A percentile compares a stretch with the other conserved stretches of the same genome.
Conservation (phyloP, 257 asterid species). For the Ophiorrhiza pumila region DNA sequence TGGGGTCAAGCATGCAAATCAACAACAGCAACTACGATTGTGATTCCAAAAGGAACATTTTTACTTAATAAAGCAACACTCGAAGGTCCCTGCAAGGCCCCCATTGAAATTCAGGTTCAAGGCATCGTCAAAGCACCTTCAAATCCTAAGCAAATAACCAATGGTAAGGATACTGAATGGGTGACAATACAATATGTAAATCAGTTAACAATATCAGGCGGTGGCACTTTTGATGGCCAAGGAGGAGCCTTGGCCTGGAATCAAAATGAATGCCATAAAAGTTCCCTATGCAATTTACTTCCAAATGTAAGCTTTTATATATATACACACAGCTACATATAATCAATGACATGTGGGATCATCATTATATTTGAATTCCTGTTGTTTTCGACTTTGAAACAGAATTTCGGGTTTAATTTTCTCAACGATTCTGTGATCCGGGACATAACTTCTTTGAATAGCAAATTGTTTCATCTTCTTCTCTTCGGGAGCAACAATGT, state of each 20-base stretch:
- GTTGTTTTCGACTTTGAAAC: too few relatives aligned
- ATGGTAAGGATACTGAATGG: conserved; percentile 37
- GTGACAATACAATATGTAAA: conserved; percentile 34
- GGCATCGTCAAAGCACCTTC: conserved; percentile 37
- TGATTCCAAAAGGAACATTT: conserved; percentile 39
- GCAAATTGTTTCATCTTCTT: conserved; percentile 16
- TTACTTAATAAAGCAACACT: conserved; percentile 23
- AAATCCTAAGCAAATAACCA: conserved; percentile 21
- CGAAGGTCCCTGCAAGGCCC: conserved; percentile 32
- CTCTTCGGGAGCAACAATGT: not conserved
- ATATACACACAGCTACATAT: too few relatives aligned
- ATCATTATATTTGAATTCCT: too few relatives aligned
- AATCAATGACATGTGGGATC: too few relatives aligned
- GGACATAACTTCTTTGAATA: conserved; percentile 14
- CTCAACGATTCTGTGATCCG: not conserved
- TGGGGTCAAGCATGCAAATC: conserved; percentile 39
- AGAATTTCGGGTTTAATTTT: conserved; percentile 24
- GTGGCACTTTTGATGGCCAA: conserved; percentile 45
- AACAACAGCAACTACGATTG: conserved; percentile 15
- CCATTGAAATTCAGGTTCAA: conserved; percentile 32
- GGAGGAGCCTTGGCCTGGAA: conserved; percentile 48
- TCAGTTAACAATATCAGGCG: conserved; percentile 39
- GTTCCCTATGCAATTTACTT: conserved; percentile 23
- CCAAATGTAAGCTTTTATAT: too few relatives aligned
- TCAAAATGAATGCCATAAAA: conserved; percentile 38